These are phyloP conservation scores for Pontederia paniculata DNA, from an alignment of 176 grass and related monocot species.

Conservation along the genomic window DNA sequence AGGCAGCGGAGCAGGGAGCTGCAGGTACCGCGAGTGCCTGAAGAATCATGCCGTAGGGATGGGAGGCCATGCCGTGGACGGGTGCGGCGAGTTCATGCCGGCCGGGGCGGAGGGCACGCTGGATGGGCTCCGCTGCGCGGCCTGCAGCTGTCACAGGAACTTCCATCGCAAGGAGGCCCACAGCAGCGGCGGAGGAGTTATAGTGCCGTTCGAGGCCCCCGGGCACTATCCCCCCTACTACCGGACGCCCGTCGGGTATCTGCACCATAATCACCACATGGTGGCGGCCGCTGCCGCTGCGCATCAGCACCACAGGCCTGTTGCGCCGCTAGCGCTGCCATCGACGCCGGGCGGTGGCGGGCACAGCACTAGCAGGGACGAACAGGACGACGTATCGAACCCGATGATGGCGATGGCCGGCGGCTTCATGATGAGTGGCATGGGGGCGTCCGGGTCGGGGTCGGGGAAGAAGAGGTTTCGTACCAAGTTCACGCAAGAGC, in stretches of 20 bases:
- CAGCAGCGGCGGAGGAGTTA: conserved; percentile 11
- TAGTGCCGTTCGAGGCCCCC: background rate
- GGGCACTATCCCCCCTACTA: conserved; percentile 3
- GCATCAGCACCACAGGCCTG: background rate
- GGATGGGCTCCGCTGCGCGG: conserved; percentile 71
- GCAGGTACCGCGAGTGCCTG: conserved; percentile 73
- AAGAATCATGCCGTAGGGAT: conserved; percentile 77
- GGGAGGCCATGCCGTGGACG: conserved; percentile 68
- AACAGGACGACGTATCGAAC: conserved; percentile 32
- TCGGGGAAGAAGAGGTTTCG: conserved; percentile 23
- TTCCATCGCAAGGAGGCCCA: conserved; percentile 51
- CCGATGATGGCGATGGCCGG: conserved; percentile 27
- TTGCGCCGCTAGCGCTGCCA: conserved; percentile 31
- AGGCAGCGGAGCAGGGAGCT: conserved; percentile 7
- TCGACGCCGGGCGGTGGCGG: conserved; percentile 35
- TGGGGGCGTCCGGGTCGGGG: conserved; percentile 27
- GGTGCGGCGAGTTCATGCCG: conserved; percentile 85
- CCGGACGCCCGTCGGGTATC: background rate
- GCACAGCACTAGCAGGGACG: conserved; percentile 22
- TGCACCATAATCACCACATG: conserved; percentile 2
- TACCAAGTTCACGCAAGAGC: conserved; percentile 42
- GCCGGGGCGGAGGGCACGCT: conserved; percentile 58
- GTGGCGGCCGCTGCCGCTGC: background rate
- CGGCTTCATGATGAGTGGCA: background rate
- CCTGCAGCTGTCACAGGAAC: conserved; percentile 83